These are phyloP conservation scores for Alternaria arbusti DNA, from an alignment of 2,329 filamentous ascomycete species.

Conservation along the genomic window DNA sequence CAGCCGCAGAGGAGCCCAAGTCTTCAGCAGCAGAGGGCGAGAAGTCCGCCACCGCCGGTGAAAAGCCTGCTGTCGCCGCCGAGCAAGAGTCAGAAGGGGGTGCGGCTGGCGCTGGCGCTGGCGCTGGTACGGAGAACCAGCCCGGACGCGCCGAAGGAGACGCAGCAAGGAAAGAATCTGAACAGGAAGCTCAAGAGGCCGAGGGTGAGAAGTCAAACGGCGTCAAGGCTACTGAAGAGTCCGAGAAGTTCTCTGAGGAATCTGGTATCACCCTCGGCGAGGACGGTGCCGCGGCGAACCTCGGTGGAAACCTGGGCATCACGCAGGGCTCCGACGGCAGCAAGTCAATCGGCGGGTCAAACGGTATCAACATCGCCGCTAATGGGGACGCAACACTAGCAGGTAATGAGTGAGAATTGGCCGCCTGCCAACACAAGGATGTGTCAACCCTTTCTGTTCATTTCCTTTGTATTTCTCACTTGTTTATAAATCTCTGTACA, in stretches of 20 bases:
- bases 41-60: constrained; percentile 1
- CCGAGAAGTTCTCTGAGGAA: constrained; percentile 39
- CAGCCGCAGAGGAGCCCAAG: constrained; percentile 7
- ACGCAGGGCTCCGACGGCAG: constrained; percentile 42
- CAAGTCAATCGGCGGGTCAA: constrained; percentile 38
- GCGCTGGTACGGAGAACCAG: constrained; percentile 28
- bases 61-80: constrained; percentile 10
- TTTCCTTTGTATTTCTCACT: neutral
- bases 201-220: constrained; percentile 27
- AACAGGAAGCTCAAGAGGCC: constrained; percentile 24
- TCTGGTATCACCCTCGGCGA: constrained; percentile 34
- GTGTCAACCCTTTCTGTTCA: neutral
- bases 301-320: constrained; percentile 43
- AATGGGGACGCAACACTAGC: constrained; percentile 31
- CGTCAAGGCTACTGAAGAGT: constrained; percentile 38
- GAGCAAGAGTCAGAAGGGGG: constrained; percentile 5
- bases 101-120: constrained; percentile 9
- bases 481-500: neutral
- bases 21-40: constrained; percentile 8
- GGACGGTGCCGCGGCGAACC: constrained; percentile 33
- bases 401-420: constrained; percentile 20
- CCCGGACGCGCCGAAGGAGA: constrained; percentile 23
- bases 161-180: constrained; percentile 19
- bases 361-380: constrained; percentile 39
- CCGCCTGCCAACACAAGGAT: neutral